phyloP scores from a whole-genome alignment of 306 rosid genomes.

The Prunus fruticosa region DNA sequence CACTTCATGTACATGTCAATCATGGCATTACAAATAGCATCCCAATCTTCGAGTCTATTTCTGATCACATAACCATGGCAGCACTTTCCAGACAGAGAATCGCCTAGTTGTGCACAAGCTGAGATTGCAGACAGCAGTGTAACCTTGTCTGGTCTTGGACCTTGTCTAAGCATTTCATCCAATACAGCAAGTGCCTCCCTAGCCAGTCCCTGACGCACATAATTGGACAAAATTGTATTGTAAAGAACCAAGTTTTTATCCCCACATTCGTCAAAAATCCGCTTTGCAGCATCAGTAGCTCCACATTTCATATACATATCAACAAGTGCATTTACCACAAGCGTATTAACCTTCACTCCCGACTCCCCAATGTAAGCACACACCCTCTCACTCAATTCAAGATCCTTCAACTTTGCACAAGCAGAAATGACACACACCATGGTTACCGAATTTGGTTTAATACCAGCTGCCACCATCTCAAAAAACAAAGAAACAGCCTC shows the following conservation, averaged over 20 bases:
- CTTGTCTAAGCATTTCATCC: conserved; percentile 45
- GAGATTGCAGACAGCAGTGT: conserved; percentile 63
- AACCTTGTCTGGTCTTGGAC: conserved; percentile 59
- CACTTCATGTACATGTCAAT: conserved; percentile 86
- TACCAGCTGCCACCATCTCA: conserved; percentile 57
- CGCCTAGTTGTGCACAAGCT: conserved; percentile 57
- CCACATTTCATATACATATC: conserved; percentile 86
- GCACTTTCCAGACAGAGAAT: conserved; percentile 49
- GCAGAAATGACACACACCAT: conserved; percentile 76
- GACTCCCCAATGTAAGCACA: conserved; percentile 40
- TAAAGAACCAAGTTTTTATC: conserved; percentile 69
- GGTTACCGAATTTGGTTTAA: conserved; percentile 56
- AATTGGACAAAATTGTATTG: conserved; percentile 76
- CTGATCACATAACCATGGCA: conserved; percentile 67
- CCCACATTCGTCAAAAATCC: conserved; percentile 41
- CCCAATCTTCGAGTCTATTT: conserved; percentile 63
- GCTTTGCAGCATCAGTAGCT: conserved; percentile 43
- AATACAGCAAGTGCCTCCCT: conserved; percentile 46
- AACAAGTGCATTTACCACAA: conserved; percentile 63
- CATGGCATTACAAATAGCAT: conserved; percentile 62
- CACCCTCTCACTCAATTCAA: conserved; percentile 50
- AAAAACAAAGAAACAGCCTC: conserved; percentile 69
- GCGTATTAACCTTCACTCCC: conserved; percentile 47
- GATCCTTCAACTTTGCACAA: conserved; percentile 75
- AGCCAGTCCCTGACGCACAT: conserved; percentile 45